These are phyloP conservation scores for Aspergillus aculeatinus DNA, from an alignment of 2,329 filamentous ascomycete genomes.

Conservation along the genomic window DNA sequence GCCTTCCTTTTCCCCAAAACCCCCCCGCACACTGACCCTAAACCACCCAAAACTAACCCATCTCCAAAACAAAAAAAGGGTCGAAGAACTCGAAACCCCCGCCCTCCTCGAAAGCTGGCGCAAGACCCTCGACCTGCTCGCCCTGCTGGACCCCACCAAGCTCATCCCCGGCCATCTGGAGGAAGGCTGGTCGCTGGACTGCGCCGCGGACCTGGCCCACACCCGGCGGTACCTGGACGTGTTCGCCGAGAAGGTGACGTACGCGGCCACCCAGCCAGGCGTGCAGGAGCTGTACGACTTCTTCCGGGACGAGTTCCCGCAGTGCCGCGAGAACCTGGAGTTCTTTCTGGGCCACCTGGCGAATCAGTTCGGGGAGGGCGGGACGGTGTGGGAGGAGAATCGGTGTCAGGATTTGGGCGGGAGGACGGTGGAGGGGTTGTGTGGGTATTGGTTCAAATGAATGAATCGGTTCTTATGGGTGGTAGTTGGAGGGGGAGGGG, in stretches of 20 bases:
- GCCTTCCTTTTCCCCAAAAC: too few species aligned
- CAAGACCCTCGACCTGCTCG: conserved; percentile 27
- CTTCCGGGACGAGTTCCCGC: conserved; percentile 31
- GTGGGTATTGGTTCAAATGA: conserved; percentile 12
- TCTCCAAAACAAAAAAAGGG: conserved; percentile 16
- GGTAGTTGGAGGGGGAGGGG: too few species aligned
- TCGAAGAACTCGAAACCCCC: conserved; percentile 32
- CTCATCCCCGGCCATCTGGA: conserved; percentile 32
- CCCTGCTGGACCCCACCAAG: conserved; percentile 27
- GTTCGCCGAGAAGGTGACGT: conserved; percentile 30
- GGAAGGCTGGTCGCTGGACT: conserved; percentile 28
- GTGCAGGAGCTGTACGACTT: conserved; percentile 31
- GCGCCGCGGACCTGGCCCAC: conserved; percentile 28
- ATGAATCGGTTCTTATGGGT: too few species aligned
- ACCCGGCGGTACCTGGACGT: conserved; percentile 31
- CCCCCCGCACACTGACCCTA: too few species aligned
- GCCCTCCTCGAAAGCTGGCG: conserved; percentile 28
- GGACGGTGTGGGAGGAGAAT: conserved; percentile 34
- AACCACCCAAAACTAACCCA: not conserved
- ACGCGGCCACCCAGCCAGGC: conserved; percentile 20
- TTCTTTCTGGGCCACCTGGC: conserved; percentile 36
- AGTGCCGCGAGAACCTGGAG: conserved; percentile 31
- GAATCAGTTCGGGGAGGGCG: conserved; percentile 35
- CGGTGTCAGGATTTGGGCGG: conserved; percentile 25
- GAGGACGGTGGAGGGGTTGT: conserved; percentile 15